Conservation (phyloP, 495 filamentous ascomycete species). For the Podospora sp. region DNA sequence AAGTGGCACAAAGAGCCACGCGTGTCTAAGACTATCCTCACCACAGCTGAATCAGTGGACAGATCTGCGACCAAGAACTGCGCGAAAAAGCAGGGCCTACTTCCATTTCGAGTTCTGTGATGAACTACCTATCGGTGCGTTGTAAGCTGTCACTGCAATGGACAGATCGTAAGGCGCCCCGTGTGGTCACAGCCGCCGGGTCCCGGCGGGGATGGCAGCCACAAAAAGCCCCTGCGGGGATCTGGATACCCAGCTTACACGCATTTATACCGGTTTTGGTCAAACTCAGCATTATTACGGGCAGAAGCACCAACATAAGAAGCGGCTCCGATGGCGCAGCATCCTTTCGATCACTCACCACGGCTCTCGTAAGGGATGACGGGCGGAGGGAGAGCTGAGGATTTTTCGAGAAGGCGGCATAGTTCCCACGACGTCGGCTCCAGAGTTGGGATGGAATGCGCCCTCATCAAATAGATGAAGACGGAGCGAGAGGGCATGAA, state of each 20-base stretch:
- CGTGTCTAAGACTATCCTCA: not conserved
- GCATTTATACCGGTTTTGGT: not conserved
- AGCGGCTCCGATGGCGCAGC: not conserved
- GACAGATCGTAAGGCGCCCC: not conserved
- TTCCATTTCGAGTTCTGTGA: not conserved
- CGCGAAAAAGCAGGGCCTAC: not conserved
- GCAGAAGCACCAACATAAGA: not conserved
- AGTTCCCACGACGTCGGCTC: not conserved
- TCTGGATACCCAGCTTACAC: not conserved
- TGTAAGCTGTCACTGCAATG: not conserved
- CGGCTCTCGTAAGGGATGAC: not conserved
- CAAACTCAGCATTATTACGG: not conserved
- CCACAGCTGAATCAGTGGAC: not conserved
- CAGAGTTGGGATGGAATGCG: constrained; percentile 2
- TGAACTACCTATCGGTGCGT: not conserved
- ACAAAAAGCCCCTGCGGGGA: not conserved
- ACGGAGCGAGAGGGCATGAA: constrained; percentile 17
- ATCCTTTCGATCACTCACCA: not conserved
- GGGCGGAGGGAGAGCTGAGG: not conserved
- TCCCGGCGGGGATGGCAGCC: not conserved
- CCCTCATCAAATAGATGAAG: constrained; percentile 19
- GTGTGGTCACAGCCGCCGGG: not conserved
- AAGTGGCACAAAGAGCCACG: not conserved
- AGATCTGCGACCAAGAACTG: not conserved
- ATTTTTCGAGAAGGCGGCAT: constrained; percentile 3